Base-by-base conservation (phyloP, 495 filamentous ascomycete species). In the Lasiosphaeria hispida region DNA sequence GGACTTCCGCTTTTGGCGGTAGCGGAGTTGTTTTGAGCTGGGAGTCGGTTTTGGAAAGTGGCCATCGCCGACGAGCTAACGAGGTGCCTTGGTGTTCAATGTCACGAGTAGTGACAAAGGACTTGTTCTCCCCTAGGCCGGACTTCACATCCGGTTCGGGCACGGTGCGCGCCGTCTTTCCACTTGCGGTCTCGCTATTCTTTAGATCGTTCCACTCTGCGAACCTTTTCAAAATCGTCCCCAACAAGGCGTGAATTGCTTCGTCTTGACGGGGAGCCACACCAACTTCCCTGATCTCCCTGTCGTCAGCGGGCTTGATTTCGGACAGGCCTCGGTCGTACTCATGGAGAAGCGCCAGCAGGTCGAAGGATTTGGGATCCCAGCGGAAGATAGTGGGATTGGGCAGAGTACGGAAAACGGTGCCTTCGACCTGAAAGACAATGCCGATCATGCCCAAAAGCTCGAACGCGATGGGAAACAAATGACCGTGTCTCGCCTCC, bases 381-480 rank as follows among this genome's bases (percentile, higher is more conserved):
- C 68, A 72, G 14, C 55, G 58, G 57, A 70, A 72, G 3, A 65
- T 37, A 4, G 69, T 73, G 10, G 74, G 74, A 58, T 78, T 78
- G n/a, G 74, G 76, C 1, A 78, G 62, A 48, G 70, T 72, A 9
- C 69, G 64, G 54, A 72, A 78, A 48, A 63, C 67, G 40, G 64
- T 66, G 9, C 70, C 63, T 10, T 63, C 60, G 15, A 75, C 50
- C 10, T 73, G 72, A n/a, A 73, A 59, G 1, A 66, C 64, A 4
- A 68, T 62, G 30, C 63, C 68, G 8, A 77, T 48, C 75, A 78
- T 78, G 10, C 72, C 75, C 34, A 78, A 52, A 14, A 78, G 57
- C 43, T 78, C 75, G 41, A 78, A 78, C 11, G 72, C 52, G 4
- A 76, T 62, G 23, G 76, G 74, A 40, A 76, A 78, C 5, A 78